A percentile compares a stretch with the other conserved stretches of the same genome.
Conservation (phyloP, 148 eudicot genomes). For the Silene uniflora region DNA sequence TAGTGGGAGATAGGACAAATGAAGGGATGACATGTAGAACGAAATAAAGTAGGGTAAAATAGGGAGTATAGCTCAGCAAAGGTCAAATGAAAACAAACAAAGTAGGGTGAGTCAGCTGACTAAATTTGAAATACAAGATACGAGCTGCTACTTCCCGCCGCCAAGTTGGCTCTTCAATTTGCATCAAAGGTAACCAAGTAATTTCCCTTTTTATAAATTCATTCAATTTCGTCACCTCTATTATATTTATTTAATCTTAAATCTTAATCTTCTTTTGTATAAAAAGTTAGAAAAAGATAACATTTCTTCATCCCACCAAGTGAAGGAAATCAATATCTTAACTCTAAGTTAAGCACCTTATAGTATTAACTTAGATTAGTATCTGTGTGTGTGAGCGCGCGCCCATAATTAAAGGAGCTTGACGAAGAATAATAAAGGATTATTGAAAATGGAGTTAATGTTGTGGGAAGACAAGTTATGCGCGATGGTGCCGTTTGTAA, state of each 20-base stretch:
- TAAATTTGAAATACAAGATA: slow-evolving; percentile 10
- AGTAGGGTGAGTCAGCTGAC: slow-evolving; percentile 27
- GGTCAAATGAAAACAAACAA: slow-evolving; percentile 4
- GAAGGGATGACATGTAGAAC: slow-evolving; percentile 14
- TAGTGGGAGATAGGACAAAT: too few species aligned
- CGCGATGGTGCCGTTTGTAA: slow-evolving; percentile 36
- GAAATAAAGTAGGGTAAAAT: neutral
- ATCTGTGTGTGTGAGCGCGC: slow-evolving; percentile 7
- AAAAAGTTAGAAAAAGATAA: slow-evolving; percentile 11
- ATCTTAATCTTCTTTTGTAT: slow-evolving; percentile 5
- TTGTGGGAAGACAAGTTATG: slow-evolving; percentile 18
- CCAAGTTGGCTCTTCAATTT: slow-evolving; percentile 11
- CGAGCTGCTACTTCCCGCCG: slow-evolving; percentile 29
- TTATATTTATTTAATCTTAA: neutral
- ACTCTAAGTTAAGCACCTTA: neutral
- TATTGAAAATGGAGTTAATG: slow-evolving; percentile 11
- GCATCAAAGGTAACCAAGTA: slow-evolving; percentile 25
- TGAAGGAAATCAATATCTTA: neutral
- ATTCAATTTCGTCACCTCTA: neutral
- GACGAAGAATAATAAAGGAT: neutral
- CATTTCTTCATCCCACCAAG: slow-evolving; percentile 6
- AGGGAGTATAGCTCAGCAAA: neutral
- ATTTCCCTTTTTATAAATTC: neutral
- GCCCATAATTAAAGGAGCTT: neutral
- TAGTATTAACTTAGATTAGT: neutral